Evolutionary conservation across 495 filamentous ascomycete species (phyloP).

Genomic region (Penicillium cinerascens): DNA sequence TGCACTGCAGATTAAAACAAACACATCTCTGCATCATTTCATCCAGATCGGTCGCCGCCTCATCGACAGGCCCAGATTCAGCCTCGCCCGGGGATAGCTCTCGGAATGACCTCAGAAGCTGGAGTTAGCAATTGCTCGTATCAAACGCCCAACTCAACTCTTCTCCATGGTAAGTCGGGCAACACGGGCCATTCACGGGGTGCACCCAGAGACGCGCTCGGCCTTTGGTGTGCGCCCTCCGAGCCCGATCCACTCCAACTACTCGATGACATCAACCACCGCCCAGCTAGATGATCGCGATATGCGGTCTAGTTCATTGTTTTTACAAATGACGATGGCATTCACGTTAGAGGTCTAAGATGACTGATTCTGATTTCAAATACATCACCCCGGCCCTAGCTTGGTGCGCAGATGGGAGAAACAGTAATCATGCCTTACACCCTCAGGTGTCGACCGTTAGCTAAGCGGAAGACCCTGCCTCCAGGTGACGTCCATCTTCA

Average conservation of each 20-base stretch:
- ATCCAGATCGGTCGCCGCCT: neutral
- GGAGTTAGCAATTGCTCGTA: neutral
- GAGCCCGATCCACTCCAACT: neutral
- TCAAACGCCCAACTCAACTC: neutral
- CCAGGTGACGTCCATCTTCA: too few relatives aligned
- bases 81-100: neutral
- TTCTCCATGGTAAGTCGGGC: neutral
- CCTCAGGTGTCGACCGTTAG: neutral
- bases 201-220: neutral
- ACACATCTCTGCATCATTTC: neutral
- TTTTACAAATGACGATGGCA: too few relatives aligned
- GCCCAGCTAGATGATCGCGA: too few relatives aligned
- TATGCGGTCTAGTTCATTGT: neutral
- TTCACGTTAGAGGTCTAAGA: neutral
- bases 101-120: neutral
- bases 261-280: neutral
- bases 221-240: neutral
- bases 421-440: neutral
- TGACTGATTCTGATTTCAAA: neutral
- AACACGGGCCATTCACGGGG: neutral
- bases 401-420: neutral
- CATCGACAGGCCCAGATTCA: conserved; percentile 5
- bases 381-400: neutral
- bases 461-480: too few relatives aligned
- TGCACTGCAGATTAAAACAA: too few relatives aligned